phyloP scores from a whole-genome alignment of 2,329 filamentous ascomycete species.

The Nannizzia gypsea region DNA sequence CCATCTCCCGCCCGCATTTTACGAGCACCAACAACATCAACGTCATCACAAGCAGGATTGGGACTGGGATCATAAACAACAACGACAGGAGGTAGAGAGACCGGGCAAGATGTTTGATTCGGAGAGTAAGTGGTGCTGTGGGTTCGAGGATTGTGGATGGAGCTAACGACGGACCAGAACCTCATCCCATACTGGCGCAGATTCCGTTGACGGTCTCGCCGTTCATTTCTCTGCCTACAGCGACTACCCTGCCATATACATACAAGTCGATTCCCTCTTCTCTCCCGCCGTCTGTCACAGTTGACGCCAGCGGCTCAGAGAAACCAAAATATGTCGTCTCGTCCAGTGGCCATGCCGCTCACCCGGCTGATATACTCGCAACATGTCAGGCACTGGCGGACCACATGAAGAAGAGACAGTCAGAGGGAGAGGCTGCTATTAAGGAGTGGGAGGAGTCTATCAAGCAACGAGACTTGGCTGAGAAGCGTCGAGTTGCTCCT shows the following conservation, averaged over 20 bases:
- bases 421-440: slow-evolving; percentile 56
- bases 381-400: slow-evolving; percentile 68
- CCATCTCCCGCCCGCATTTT: too few relatives aligned
- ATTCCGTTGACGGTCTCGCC: slow-evolving; percentile 88
- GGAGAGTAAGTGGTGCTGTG: slow-evolving; percentile 25
- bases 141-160: neutral
- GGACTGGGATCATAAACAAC: too few relatives aligned
- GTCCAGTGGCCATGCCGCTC: slow-evolving; percentile 64
- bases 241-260: slow-evolving; percentile 86
- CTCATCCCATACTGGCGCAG: slow-evolving; percentile 81
- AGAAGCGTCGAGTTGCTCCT: slow-evolving; percentile 52
- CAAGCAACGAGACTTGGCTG: slow-evolving; percentile 46
- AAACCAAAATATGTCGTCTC: slow-evolving; percentile 65
- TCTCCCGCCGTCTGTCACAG: slow-evolving; percentile 60
- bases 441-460: slow-evolving; percentile 56
- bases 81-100: neutral
- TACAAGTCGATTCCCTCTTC: slow-evolving; percentile 84
- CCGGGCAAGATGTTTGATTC: slow-evolving; percentile 34
- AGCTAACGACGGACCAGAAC: slow-evolving; percentile 39
- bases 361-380: slow-evolving; percentile 72
- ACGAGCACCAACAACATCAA: neutral
- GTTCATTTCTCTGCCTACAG: slow-evolving; percentile 79
- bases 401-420: slow-evolving; percentile 58
- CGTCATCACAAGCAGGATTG: neutral
- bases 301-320: slow-evolving; percentile 33